Evolutionary conservation across 2,329 filamentous ascomycete genomes (phyloP).

Genomic region (Aspergillus ruber): DNA sequence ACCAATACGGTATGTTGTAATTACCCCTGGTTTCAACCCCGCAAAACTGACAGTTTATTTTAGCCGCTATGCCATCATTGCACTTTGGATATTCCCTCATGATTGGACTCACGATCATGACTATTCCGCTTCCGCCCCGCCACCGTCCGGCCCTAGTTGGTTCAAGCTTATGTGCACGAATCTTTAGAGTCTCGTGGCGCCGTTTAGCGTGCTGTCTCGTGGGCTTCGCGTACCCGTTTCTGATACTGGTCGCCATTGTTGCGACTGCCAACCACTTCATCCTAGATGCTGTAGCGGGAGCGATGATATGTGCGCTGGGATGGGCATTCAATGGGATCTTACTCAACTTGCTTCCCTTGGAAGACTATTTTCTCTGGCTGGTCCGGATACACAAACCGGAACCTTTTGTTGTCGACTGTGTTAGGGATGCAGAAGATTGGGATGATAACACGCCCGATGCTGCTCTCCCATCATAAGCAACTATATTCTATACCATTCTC

Average conservation of each 20-base stretch:
- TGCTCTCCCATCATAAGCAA: constrained; percentile 7
- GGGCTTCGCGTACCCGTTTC: constrained; percentile 58
- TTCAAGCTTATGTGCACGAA: constrained; percentile 28
- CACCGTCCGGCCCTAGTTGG: constrained; percentile 38
- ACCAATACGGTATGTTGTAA: constrained; percentile 58
- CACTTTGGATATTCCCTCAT: constrained; percentile 71
- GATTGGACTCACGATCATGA: constrained; percentile 63
- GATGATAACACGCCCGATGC: constrained; percentile 13
- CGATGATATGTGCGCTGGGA: constrained; percentile 57
- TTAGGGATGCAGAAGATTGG: constrained; percentile 15
- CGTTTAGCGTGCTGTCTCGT: constrained; percentile 45
- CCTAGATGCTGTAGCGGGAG: constrained; percentile 64
- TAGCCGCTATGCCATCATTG: constrained; percentile 67
- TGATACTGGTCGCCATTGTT: constrained; percentile 62
- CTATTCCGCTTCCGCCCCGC: constrained; percentile 54
- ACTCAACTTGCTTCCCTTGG: constrained; percentile 58
- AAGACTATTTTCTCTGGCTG: constrained; percentile 61
- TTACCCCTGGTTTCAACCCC: neutral
- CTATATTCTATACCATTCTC: neutral
- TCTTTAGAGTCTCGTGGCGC: constrained; percentile 41
- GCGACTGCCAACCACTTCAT: constrained; percentile 68
- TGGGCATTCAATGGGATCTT: constrained; percentile 53
- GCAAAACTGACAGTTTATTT: neutral
- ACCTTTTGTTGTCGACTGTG: constrained; percentile 9
- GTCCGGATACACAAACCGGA: constrained; percentile 61